Evolutionary conservation across 2,329 filamentous ascomycete species (phyloP).

Genomic region (Graphiopsis chlorocephala): DNA sequence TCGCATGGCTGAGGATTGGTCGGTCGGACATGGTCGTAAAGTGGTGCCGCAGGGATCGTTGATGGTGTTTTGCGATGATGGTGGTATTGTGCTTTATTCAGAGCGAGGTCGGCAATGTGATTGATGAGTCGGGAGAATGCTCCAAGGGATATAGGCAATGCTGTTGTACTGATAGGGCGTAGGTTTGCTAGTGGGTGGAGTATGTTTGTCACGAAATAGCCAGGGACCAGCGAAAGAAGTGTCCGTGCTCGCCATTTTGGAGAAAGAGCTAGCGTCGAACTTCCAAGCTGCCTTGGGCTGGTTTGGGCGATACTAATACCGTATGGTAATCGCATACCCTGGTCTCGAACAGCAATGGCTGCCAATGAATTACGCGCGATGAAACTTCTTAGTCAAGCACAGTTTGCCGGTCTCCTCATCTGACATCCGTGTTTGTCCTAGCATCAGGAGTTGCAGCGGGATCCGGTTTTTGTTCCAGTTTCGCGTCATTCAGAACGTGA

Average conservation of each 20-base stretch:
- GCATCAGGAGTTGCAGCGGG: background rate
- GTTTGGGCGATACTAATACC: background rate
- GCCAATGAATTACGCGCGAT: background rate
- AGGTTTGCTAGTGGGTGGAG: background rate
- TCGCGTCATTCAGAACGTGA: constrained; percentile 14
- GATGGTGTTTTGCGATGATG: background rate
- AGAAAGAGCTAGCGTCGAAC: background rate
- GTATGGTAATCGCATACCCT: background rate
- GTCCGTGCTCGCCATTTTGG: background rate
- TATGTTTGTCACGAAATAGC: background rate
- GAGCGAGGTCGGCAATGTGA: background rate
- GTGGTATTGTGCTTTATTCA: background rate
- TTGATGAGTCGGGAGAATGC: background rate
- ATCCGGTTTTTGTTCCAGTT: background rate
- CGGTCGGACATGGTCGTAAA: background rate
- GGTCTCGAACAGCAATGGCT: background rate
- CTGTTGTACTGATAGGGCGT: constrained; percentile 13
- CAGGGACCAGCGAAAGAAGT: background rate
- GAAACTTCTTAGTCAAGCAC: background rate
- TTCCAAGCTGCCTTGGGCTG: background rate
- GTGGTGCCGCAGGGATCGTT: background rate
- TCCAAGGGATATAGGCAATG: background rate
- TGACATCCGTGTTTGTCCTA: background rate
- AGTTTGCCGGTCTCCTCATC: background rate
- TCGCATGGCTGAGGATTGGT: constrained; percentile 13